A percentile compares a stretch with the other conserved stretches of the same genome.
phyloP scores from a whole-genome alignment of 805 yeast genomes.

The Cyberlindnera euphorbiiphila region DNA sequence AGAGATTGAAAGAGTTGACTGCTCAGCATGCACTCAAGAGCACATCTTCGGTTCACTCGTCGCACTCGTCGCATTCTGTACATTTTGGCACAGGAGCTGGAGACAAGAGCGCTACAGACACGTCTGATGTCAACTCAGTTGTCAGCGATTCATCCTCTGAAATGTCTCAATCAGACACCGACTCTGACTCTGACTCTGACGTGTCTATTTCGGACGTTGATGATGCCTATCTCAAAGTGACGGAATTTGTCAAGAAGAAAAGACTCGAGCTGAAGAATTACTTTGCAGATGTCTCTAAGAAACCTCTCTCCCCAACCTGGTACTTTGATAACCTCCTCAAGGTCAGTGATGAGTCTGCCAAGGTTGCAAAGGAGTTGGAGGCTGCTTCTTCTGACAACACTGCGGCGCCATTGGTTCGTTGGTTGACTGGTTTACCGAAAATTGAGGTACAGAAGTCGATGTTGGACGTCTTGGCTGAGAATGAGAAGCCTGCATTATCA shows the following conservation, averaged over 20 bases:
- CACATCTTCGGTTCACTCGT: no score
- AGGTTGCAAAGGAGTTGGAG: slow-evolving; percentile 21
- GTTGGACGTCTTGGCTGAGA: slow-evolving; percentile 23
- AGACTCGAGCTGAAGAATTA: slow-evolving; percentile 4
- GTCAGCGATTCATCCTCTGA: slow-evolving; percentile 1
- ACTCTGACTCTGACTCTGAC: slow-evolving; percentile 11
- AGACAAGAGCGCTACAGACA: not conserved
- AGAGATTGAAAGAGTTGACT: slow-evolving; percentile 5
- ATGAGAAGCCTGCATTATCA: no score
- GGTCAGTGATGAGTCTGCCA: slow-evolving; percentile 23
- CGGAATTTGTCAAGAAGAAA: slow-evolving; percentile 7
- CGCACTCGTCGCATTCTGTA: no score
- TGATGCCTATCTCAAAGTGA: slow-evolving; percentile 5
- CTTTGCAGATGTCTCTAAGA: slow-evolving; percentile 1
- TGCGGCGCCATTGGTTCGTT: slow-evolving; percentile 38
- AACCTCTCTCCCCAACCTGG: slow-evolving; percentile 1
- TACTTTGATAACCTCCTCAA: slow-evolving; percentile 16
- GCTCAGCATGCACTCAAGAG: not conserved
- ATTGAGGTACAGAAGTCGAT: slow-evolving; percentile 23
- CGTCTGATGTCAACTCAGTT: slow-evolving; percentile 3
- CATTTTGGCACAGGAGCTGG: not conserved
- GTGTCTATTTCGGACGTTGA: slow-evolving; percentile 1
- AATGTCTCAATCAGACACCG: no score
- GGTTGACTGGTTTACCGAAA: slow-evolving; percentile 36
- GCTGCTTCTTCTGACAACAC: slow-evolving; percentile 33